phyloP scores from a whole-genome alignment of 805 yeast species.

The Myxozyma vanderwaltii region DNA sequence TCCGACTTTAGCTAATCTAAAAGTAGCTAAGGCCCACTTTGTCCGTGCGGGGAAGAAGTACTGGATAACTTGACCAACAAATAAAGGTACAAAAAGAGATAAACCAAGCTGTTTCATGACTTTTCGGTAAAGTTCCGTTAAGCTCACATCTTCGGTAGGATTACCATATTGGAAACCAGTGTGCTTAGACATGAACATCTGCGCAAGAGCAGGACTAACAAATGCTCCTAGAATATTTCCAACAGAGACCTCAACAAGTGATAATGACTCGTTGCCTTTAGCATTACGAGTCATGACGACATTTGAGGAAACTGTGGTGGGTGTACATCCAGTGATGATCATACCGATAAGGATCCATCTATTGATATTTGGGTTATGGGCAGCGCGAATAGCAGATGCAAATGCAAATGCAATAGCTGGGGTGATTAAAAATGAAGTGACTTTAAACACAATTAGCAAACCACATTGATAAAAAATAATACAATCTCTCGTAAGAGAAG shows the following conservation, averaged over 20 bases:
- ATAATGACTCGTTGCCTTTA: slow-evolving; percentile 75
- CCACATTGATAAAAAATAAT: background rate
- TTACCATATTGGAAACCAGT: slow-evolving; percentile 73
- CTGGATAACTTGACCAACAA: slow-evolving; percentile 85
- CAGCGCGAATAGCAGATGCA: slow-evolving; percentile 62
- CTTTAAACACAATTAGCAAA: slow-evolving; percentile 9
- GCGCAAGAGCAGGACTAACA: slow-evolving; percentile 80
- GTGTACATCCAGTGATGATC: slow-evolving; percentile 81
- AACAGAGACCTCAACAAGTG: slow-evolving; percentile 80
- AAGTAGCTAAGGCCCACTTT: slow-evolving; percentile 59
- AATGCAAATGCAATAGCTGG: slow-evolving; percentile 72
- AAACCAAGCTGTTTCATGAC: slow-evolving; percentile 89
- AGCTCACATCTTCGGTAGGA: slow-evolving; percentile 57
- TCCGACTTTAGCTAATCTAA: slow-evolving; percentile 70
- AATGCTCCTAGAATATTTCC: slow-evolving; percentile 87
- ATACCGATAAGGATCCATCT: slow-evolving; percentile 80
- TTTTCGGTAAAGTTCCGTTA: slow-evolving; percentile 59
- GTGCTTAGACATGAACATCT: slow-evolving; percentile 59
- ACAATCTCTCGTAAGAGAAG: background rate
- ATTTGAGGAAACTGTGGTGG: slow-evolving; percentile 89
- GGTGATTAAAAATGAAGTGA: slow-evolving; percentile 71
- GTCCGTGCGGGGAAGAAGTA: slow-evolving; percentile 66
- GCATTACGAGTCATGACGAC: slow-evolving; percentile 90
- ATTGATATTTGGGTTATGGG: slow-evolving; percentile 61
- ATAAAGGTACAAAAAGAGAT: slow-evolving; percentile 78